phyloP scores from a whole-genome alignment of 2,329 filamentous ascomycete genomes.

The Metarhizium brunneum region DNA sequence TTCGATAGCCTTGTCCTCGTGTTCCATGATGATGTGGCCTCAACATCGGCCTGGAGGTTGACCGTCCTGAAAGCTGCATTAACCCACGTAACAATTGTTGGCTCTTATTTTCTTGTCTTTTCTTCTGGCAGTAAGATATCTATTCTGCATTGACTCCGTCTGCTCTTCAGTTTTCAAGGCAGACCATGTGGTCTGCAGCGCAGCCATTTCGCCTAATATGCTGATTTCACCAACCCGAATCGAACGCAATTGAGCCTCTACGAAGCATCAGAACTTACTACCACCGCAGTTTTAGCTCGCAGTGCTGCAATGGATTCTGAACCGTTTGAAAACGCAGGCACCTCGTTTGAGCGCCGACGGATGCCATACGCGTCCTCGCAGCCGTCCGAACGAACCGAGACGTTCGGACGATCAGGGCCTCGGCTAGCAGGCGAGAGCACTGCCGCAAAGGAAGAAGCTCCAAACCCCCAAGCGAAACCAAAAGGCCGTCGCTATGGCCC shows the following conservation, averaged over 20 bases:
- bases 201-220: constrained; percentile 2
- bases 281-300: not conserved
- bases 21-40: constrained; percentile 22
- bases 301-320: constrained; percentile 15
- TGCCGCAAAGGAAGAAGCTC: not conserved
- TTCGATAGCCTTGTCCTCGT: not conserved
- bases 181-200: constrained; percentile 3
- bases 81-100: not conserved
- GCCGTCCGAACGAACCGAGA: constrained; percentile 1
- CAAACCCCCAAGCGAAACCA: constrained; percentile 9
- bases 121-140: not conserved
- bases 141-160: not conserved
- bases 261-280: not conserved
- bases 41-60: constrained; percentile 13
- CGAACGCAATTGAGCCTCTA: not conserved
- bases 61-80: constrained; percentile 9
- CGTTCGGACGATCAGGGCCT: not conserved
- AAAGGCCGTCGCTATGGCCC: constrained; percentile 48
- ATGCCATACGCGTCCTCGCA: constrained; percentile 2
- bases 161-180: not conserved
- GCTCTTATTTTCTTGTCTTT: constrained; percentile 8
- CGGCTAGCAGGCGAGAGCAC: not conserved
- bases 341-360: constrained; percentile 1
- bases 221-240: not conserved
- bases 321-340: constrained; percentile 16